Evolutionary conservation across 495 filamentous ascomycete species (phyloP).

Genomic region (Sordaria brevicollis): DNA sequence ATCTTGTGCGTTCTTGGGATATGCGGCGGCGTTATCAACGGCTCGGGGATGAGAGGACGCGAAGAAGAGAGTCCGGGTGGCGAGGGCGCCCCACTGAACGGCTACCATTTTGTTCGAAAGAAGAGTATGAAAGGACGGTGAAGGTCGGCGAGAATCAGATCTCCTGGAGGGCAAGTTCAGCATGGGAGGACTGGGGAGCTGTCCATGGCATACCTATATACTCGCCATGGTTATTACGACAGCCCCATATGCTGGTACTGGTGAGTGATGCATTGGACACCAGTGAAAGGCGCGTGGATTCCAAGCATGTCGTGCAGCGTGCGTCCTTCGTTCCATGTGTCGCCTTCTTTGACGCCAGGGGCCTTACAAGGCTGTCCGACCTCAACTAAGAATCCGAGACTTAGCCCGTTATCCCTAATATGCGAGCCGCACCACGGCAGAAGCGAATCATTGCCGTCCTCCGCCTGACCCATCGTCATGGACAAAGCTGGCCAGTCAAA

Average conservation of each 20-base stretch:
- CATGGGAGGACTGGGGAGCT: not conserved
- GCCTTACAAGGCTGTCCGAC: conserved; percentile 1
- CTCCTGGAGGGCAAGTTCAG: not conserved
- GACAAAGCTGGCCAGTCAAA: not conserved
- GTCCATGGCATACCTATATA: not conserved
- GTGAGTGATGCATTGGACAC: not conserved
- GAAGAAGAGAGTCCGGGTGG: conserved; percentile 27
- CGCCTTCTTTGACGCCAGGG: not conserved
- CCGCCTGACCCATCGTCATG: not conserved
- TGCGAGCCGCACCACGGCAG: not conserved
- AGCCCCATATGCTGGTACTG: not conserved
- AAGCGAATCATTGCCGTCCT: not conserved
- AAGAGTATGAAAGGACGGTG: not conserved
- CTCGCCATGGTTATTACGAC: not conserved
- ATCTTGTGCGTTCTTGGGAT: conserved; percentile 30
- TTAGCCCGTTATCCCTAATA: not conserved
- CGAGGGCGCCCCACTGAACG: conserved; percentile 23
- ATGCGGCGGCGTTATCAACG: conserved; percentile 7
- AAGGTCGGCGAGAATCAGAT: not conserved
- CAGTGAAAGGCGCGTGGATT: not conserved
- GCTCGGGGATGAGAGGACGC: conserved; percentile 20
- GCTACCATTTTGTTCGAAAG: conserved; percentile 16
- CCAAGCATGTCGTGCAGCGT: not conserved
- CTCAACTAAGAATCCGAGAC: not conserved
- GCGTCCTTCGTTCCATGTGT: not conserved